These are phyloP conservation scores for Metschnikowia hibisci DNA, from an alignment of 805 yeast species.

Conservation along the genomic window DNA sequence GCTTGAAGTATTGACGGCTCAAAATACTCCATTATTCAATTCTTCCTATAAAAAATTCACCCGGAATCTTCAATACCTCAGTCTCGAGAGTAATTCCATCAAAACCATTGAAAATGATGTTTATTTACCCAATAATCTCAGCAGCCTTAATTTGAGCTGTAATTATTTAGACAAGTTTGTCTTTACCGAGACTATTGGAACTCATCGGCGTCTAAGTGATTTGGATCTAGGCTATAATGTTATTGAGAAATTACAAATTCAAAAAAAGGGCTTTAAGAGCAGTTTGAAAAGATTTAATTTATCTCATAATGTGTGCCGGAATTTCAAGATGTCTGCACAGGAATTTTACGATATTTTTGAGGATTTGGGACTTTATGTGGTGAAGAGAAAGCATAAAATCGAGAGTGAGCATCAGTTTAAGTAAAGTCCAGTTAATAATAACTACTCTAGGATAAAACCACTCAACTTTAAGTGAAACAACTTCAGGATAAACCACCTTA, in stretches of 20 bases:
- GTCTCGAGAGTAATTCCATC: conserved; percentile 18
- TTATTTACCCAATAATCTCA: conserved; percentile 14
- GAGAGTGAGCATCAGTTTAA: conserved; percentile 25
- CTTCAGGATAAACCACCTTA: too few relatives aligned
- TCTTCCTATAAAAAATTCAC: background rate
- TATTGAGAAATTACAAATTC: conserved; percentile 9
- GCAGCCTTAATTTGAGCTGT: conserved; percentile 15
- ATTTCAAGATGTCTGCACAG: conserved; percentile 14
- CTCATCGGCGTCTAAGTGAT: conserved; percentile 11
- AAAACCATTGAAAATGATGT: conserved; percentile 9
- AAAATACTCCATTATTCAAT: conserved; percentile 13
- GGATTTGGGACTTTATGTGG: conserved; percentile 19
- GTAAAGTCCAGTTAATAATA: too few relatives aligned
- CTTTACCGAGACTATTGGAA: conserved; percentile 10
- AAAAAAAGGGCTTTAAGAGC: conserved; percentile 1
- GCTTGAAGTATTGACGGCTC: conserved; percentile 11
- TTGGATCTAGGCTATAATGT: conserved; percentile 14
- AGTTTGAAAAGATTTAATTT: conserved; percentile 19
- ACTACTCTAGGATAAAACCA: too few relatives aligned
- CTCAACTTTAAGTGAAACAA: too few relatives aligned
- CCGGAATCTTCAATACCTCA: conserved; percentile 8
- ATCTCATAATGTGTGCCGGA: conserved; percentile 17
- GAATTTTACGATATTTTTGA: conserved; percentile 25
- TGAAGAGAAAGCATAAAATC: conserved; percentile 23
- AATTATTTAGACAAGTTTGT: conserved; percentile 18